Evolutionary conservation across 1,284 basidiomycete species (phyloP), one percentile per base, ranked within the genome.

Genomic region (Flammula alnicola): DNA sequence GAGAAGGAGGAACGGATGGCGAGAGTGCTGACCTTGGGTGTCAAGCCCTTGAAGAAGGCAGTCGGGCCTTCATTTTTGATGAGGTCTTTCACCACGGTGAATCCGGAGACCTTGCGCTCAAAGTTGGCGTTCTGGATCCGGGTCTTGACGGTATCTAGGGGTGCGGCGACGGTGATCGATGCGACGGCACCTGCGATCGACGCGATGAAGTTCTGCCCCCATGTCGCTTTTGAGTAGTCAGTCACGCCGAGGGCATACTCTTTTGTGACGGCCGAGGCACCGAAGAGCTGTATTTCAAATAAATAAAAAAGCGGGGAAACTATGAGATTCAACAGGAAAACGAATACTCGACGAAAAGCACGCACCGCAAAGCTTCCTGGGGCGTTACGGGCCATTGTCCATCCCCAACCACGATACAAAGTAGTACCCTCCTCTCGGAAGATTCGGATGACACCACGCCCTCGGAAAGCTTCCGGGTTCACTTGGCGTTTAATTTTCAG

Each of bases 401-500:
- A 98, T 47, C 95, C 96, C 92, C 95, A 98, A 31, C 96, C 96
- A 58, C 95, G 86, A 75, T 99, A 99, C 30, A 99, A 82, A 2
- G 88, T 83, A 9, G 83, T 87, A 51, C 95, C 94, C 67, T 99
- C 97, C 61, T 99, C 95, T 59, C 87, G 74, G 67, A 99, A 84
- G 59, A 99, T 95, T 47, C 89, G 87, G 50, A 97, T 58, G 61
- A 97, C 81, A 30, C 95, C 95, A 30, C 96, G 89, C 36, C 93
- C 93, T 45, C 91, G 88, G 82, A 97, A 93, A 1, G 95, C 93
- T 63, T 96, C 94, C 3, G 94, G 95, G 73, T 97, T 97, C 55
- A 95, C 94, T 75, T 98, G 95, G 57, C 95, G 88, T 78, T 98
- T 98, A 74, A 99, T 99, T 75, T 99, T 99, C 64, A 99, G 85